A percentile compares a stretch with the other conserved stretches of the same genome.
phyloP scores from a whole-genome alignment of 1,139 yeast species.

The Torulaspora globosa region DNA sequence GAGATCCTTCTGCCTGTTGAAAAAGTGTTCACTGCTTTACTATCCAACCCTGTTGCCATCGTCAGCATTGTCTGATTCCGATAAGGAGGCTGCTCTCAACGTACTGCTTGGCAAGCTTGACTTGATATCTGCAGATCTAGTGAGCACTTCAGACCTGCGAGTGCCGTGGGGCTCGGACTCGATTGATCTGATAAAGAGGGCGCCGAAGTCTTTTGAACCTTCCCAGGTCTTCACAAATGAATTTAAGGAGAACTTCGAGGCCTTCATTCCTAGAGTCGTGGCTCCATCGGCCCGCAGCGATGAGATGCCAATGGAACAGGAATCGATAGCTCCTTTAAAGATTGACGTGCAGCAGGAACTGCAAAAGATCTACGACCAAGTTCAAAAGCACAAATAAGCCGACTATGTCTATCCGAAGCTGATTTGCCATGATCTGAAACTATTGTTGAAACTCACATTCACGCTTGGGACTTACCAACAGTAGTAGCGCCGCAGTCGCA shows the following conservation, averaged over 20 bases:
- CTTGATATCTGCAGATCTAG: constrained; percentile 21
- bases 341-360: constrained; percentile 11
- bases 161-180: constrained; percentile 54
- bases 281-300: neutral
- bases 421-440: too few species aligned
- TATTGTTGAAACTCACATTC: too few species aligned
- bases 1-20: constrained; percentile 19
- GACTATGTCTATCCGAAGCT: too few species aligned
- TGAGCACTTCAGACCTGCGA: constrained; percentile 39
- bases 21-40: constrained; percentile 18
- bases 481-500: too few species aligned
- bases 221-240: constrained; percentile 9
- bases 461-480: too few species aligned
- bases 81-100: constrained; percentile 10
- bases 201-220: constrained; percentile 37
- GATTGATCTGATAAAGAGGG: constrained; percentile 46
- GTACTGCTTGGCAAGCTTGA: constrained; percentile 13
- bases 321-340: constrained; percentile 1
- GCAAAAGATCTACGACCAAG: constrained; percentile 3
- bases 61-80: neutral
- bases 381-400: neutral
- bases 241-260: constrained; percentile 15
- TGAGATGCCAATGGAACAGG: neutral
- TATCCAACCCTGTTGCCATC: constrained; percentile 6
- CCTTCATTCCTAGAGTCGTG: constrained; percentile 10